Base-by-base conservation (phyloP, 345 rosid genomes). In the Gossypium longicalyx region DNA sequence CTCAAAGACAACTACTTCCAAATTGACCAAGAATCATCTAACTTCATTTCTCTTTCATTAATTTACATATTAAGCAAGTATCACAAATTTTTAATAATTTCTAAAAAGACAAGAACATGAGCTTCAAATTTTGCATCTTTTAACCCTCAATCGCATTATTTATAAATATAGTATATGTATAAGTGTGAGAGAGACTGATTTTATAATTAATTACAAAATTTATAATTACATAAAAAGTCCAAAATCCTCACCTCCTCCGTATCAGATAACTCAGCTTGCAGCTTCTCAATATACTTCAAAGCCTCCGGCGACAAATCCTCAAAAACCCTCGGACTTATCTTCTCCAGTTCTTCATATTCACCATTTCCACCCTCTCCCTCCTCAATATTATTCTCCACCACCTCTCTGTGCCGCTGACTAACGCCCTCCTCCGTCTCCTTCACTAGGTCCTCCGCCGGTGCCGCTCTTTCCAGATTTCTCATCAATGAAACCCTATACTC, bases 401-500 rank as follows among this genome's bases (percentile, higher is more conserved):
- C 77, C n/a, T 77, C 85, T 59, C 67, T 22, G 34, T 78, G 69
- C 66, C 52, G 58, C 11, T 7, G 47, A 23, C 45, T 70, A 52
- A 4, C 65, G 70, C 38, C 67, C 73, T 66, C 77, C 72, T 60
- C 67, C 77, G 9, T 66, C 81, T 75, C 79, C 79, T 34, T 67
- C 64, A 60, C 80, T 77, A 19, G 73, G 80, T 73, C 75, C 82
- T 66, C 12, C 38, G 3, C 85, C 68, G 76, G 82, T 49, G 22
- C 38, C 2, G 82, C 73, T 47, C 86, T 84, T 75, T 89, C 91
- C 41, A 87, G 88, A 80, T 91, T 93, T 80, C 97, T 86, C 80
- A 61, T 80, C 86, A 91, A 80, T 2, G 90, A 89, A 27, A 94
- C 78, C 82, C 97, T 86, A 71, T 94, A 94, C 86, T 94, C 97